Conservation (phyloP, 129 eudicot genomes). For the Kitagawia praeruptora region DNA sequence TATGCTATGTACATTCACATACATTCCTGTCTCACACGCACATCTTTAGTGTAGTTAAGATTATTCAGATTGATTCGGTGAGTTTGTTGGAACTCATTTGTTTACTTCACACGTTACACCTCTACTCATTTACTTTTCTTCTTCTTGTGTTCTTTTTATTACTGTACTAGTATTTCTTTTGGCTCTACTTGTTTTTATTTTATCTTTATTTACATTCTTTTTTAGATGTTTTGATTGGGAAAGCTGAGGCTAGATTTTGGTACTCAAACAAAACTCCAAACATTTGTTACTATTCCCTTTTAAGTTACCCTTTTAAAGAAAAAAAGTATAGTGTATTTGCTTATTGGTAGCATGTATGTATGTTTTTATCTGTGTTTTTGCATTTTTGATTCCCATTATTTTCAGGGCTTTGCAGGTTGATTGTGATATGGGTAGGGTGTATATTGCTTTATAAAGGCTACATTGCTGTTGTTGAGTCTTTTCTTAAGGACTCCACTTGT, state of each 20-base stretch:
- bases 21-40: not conserved
- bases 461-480: constrained; percentile 2
- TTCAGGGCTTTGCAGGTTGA: constrained; percentile 3
- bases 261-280: not conserved
- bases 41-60: not conserved
- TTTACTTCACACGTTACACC: not conserved
- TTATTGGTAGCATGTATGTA: not conserved
- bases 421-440: not conserved
- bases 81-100: constrained; percentile 8
- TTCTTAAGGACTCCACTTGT: not conserved
- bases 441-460: not conserved
- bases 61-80: constrained; percentile 9
- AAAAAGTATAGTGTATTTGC: not conserved
- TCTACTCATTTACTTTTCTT: not conserved
- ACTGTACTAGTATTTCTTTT: not conserved
- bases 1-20: not conserved
- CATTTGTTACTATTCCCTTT: not conserved
- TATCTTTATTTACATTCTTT: not conserved
- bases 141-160: not conserved
- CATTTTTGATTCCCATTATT: not conserved
- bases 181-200: not conserved
- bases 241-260: not conserved
- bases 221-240: not conserved
- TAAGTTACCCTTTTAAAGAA: not conserved
- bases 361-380: not conserved